phyloP scores from a whole-genome alignment of 305 asterid species.

The Lippia alba region DNA sequence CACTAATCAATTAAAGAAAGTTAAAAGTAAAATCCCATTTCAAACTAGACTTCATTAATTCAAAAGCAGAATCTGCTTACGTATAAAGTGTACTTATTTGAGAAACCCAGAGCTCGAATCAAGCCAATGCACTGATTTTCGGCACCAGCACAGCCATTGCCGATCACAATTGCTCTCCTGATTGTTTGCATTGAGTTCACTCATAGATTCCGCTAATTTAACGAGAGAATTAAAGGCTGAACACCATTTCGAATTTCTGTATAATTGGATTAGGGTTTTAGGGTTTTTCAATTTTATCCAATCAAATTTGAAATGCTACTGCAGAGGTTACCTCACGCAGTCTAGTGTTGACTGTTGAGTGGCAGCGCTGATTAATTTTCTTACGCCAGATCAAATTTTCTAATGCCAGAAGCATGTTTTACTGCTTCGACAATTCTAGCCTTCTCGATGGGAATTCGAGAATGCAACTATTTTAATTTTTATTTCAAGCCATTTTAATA shows the following conservation, averaged over 20 bases:
- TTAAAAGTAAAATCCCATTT: not conserved
- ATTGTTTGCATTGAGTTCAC: constrained; percentile 52
- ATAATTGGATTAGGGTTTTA: constrained; percentile 12
- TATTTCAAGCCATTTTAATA: no score
- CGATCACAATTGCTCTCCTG: constrained; percentile 71
- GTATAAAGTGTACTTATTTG: constrained; percentile 50
- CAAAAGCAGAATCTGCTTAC: constrained; percentile 45
- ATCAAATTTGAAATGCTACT: not conserved
- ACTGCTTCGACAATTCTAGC: not conserved
- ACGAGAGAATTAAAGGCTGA: not conserved
- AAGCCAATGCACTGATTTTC: constrained; percentile 84
- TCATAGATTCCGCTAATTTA: constrained; percentile 1
- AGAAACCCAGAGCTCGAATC: constrained; percentile 76
- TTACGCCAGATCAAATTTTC: not conserved
- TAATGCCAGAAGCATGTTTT: not conserved
- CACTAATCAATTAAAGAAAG: constrained; percentile 14
- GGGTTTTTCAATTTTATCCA: constrained; percentile 6
- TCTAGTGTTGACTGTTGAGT: not conserved
- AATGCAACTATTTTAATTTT: no score
- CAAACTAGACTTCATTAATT: not conserved
- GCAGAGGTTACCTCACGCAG: not conserved
- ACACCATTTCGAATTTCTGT: not conserved
- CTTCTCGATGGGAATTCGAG: not conserved
- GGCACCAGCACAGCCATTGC: constrained; percentile 82
- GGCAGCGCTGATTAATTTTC: no score